phyloP scores from a whole-genome alignment of 2,329 filamentous ascomycete genomes.

The Anthostomella pinea region DNA sequence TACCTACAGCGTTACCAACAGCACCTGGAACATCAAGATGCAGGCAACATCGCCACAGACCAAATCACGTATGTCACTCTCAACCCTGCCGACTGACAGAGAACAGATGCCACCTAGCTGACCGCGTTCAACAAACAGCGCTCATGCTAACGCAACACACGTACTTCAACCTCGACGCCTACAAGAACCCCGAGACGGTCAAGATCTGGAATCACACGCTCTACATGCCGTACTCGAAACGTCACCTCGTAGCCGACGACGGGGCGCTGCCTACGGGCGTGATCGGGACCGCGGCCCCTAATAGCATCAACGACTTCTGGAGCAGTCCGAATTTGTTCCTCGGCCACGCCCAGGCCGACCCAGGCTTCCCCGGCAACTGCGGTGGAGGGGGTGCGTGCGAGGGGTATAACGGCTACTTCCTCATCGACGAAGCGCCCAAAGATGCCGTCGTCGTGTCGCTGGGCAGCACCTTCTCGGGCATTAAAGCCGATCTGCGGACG shows the following conservation, averaged over 20 bases:
- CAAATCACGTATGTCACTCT: constrained; percentile 37
- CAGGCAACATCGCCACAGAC: constrained; percentile 51
- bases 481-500: constrained; percentile 66
- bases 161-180: constrained; percentile 68
- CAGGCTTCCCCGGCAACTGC: constrained; percentile 61
- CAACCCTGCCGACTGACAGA: constrained; percentile 5
- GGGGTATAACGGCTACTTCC: constrained; percentile 66
- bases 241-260: constrained; percentile 55
- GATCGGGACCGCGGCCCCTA: constrained; percentile 53
- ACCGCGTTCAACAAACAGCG: constrained; percentile 33
- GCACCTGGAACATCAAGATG: constrained; percentile 60
- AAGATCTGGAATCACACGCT: constrained; percentile 61
- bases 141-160: constrained; percentile 65
- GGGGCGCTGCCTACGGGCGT: constrained; percentile 59
- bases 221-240: constrained; percentile 59
- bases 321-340: constrained; percentile 56
- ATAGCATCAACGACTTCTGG: constrained; percentile 65
- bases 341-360: constrained; percentile 56
- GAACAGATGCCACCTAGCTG: constrained; percentile 7
- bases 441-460: constrained; percentile 50
- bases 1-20: constrained; percentile 58
- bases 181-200: constrained; percentile 53
- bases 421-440: constrained; percentile 41
- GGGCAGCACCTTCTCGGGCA: constrained; percentile 62
- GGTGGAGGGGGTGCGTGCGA: constrained; percentile 60